Percentiles rank a stretch among this genome's conserved stretches.
Conservation (phyloP, 2,329 filamentous ascomycete species). For the Meredithiella fracta region DNA sequence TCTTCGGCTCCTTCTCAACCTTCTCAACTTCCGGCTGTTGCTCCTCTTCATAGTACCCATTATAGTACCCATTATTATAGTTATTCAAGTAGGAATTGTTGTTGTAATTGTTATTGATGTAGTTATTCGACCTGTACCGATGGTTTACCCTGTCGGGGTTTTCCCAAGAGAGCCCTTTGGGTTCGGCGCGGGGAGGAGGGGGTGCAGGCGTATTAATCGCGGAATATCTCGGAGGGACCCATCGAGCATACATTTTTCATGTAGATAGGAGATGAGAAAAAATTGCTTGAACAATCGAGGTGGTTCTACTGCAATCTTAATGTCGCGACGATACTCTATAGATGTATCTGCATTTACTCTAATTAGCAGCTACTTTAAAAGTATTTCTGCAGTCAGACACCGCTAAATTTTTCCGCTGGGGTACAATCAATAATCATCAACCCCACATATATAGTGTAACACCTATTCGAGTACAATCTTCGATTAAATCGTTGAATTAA, state of each 20-base stretch:
- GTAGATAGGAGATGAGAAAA: not conserved
- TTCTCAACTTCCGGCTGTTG: not conserved
- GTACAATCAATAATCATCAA: conserved; percentile 10
- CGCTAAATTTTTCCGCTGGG: conserved; percentile 4
- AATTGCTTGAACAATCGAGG: not conserved
- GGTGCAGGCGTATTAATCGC: not conserved
- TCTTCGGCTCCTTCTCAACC: not conserved
- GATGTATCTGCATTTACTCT: too few species aligned
- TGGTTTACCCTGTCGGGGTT: not conserved
- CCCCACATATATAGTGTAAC: too few species aligned
- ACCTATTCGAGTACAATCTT: too few species aligned
- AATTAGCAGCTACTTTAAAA: too few species aligned
- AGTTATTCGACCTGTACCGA: not conserved
- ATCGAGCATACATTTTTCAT: conserved; percentile 13
- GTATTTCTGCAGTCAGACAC: conserved; percentile 9
- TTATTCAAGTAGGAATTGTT: too few species aligned
- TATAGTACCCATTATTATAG: not conserved
- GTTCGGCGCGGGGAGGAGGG: not conserved
- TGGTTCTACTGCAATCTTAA: not conserved
- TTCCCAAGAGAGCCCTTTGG: not conserved
- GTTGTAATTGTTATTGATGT: too few species aligned
- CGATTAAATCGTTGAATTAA: too few species aligned
- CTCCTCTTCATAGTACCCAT: not conserved
- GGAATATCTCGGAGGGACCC: conserved; percentile 7
- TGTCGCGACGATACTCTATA: too few species aligned